A percentile compares a stretch with the other conserved stretches of the same genome.
These are phyloP conservation scores for Metschnikowia hibisci DNA, from an alignment of 805 yeast genomes.

Conservation along the genomic window DNA sequence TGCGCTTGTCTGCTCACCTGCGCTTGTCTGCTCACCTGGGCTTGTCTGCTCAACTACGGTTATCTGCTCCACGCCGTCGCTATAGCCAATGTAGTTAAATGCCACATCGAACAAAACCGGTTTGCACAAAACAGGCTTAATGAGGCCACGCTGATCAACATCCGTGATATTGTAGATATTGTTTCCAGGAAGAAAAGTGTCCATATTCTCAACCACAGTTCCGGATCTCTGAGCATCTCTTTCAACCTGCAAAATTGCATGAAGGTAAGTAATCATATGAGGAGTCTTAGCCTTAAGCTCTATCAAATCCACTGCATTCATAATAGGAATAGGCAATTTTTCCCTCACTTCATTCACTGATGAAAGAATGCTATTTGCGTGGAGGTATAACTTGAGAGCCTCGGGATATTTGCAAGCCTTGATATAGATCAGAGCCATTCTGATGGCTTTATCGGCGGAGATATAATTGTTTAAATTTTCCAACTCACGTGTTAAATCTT, in stretches of 20 bases:
- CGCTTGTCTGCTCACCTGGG: constrained; percentile 5
- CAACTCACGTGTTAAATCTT: constrained; percentile 55
- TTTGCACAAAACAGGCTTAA: constrained; percentile 68
- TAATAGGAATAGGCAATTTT: constrained; percentile 40
- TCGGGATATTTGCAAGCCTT: constrained; percentile 39
- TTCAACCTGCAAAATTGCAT: constrained; percentile 25
- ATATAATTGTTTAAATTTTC: constrained; percentile 47
- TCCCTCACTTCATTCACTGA: constrained; percentile 20
- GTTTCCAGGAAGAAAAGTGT: constrained; percentile 31
- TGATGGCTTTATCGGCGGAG: constrained; percentile 38
- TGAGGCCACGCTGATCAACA: constrained; percentile 18
- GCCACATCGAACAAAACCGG: constrained; percentile 93
- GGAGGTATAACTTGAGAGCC: constrained; percentile 41
- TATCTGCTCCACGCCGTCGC: constrained; percentile 19
- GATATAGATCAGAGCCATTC: constrained; percentile 45
- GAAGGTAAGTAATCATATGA: too few relatives aligned
- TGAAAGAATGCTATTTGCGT: constrained; percentile 21
- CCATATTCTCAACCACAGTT: constrained; percentile 46
- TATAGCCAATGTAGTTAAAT: constrained; percentile 68
- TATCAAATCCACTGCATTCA: constrained; percentile 32
- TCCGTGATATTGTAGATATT: constrained; percentile 22
- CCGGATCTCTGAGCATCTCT: constrained; percentile 17
- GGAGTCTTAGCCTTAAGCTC: constrained; percentile 15
- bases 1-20: constrained; percentile 2
- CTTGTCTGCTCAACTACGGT: background rate